phyloP scores from a whole-genome alignment of 371 early-diverging fungal genomes.

The Globomyces sp. region DNA sequence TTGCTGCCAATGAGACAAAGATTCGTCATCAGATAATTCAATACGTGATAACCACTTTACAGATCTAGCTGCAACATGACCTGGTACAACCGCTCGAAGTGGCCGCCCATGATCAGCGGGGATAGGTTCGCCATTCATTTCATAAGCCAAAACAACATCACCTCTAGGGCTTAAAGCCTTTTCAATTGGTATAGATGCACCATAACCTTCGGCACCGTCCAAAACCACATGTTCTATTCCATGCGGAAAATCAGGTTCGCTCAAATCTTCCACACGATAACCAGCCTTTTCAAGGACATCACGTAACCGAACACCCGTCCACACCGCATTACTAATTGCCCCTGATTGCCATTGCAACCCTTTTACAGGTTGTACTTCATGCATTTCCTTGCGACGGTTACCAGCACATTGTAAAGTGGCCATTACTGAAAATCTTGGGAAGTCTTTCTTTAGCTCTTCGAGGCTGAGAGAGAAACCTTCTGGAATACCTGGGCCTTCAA shows the following conservation, averaged over 20 bases:
- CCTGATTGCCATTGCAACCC: constrained; percentile 75
- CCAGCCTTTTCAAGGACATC: constrained; percentile 62
- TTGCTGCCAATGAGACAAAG: constrained; percentile 70
- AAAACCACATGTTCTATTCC: constrained; percentile 62
- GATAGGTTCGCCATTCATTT: constrained; percentile 79
- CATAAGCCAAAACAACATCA: constrained; percentile 81
- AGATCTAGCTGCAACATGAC: constrained; percentile 81
- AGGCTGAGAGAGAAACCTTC: constrained; percentile 28
- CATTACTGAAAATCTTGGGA: constrained; percentile 47
- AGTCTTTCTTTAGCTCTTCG: constrained; percentile 53
- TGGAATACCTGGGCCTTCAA: constrained; percentile 21
- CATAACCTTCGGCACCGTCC: constrained; percentile 72
- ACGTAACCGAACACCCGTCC: constrained; percentile 74
- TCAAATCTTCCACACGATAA: constrained; percentile 7
- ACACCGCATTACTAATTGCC: constrained; percentile 74
- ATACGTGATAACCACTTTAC: constrained; percentile 78
- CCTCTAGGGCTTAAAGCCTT: constrained; percentile 67
- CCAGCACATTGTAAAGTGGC: constrained; percentile 77
- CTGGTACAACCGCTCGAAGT: constrained; percentile 78
- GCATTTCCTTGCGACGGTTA: constrained; percentile 78
- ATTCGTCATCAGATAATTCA: constrained; percentile 59
- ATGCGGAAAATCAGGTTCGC: constrained; percentile 4
- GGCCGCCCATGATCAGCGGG: constrained; percentile 70
- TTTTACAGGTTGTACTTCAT: constrained; percentile 68
- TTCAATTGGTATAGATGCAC: constrained; percentile 69